These are phyloP conservation scores for Fraxinus quadrangulata DNA, from an alignment of 257 asterid species.

Conservation along the genomic window DNA sequence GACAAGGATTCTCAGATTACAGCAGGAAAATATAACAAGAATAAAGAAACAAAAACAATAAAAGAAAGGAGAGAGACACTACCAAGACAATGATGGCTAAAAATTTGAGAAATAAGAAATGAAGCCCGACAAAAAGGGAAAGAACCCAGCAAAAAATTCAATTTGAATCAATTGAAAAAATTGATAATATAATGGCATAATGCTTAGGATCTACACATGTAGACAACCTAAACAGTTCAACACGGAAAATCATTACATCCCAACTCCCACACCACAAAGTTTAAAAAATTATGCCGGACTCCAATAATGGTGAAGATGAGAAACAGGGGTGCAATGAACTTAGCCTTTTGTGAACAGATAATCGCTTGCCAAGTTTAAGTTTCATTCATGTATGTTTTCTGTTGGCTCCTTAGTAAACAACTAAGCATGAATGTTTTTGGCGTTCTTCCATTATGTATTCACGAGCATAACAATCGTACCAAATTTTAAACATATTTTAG, in stretches of 20 bases:
- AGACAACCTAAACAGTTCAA: not conserved
- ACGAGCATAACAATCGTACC: not conserved
- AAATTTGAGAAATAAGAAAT: not conserved
- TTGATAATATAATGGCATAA: not conserved
- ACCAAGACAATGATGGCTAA: not conserved
- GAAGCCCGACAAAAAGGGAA: not conserved
- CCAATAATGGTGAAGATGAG: not conserved
- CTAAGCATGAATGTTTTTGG: not conserved
- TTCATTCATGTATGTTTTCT: not conserved
- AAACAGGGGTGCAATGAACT: not conserved
- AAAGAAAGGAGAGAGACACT: not conserved
- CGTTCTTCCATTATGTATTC: not conserved
- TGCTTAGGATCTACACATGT: not conserved
- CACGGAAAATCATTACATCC: not conserved
- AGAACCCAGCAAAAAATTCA: not conserved
- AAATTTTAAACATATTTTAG: not conserved
- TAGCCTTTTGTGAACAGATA: not conserved
- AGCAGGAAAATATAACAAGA: not conserved
- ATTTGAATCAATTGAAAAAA: not conserved
- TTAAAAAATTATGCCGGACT: not conserved
- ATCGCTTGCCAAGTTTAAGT: not conserved
- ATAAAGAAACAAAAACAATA: not conserved
- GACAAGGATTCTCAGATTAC: not conserved
- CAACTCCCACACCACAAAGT: not conserved
- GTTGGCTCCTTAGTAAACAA: not conserved